A percentile compares a stretch with the other conserved stretches of the same genome.
Conservation (phyloP, 1,139 yeast genomes). For the Saccharomyces hybrid region DNA sequence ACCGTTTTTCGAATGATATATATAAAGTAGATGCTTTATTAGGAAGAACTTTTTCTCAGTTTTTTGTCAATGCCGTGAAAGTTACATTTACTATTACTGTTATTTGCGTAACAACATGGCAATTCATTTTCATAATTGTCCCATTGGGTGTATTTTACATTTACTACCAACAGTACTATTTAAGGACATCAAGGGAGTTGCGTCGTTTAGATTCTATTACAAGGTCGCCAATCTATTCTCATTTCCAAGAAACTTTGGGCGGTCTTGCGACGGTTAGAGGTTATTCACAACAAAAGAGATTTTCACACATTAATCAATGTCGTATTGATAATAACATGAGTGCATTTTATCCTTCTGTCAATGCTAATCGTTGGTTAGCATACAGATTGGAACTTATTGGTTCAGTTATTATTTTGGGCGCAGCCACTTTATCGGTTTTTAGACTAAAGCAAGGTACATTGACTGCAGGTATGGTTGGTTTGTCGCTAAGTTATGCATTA, state of each 20-base stretch:
- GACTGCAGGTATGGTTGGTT: slow-evolving; percentile 87
- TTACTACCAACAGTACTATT: slow-evolving; percentile 82
- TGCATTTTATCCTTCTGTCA: slow-evolving; percentile 89
- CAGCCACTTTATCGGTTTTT: slow-evolving; percentile 73
- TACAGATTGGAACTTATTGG: slow-evolving; percentile 88
- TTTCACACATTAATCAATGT: slow-evolving; percentile 62
- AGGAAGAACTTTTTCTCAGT: slow-evolving; percentile 77
- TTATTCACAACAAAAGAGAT: slow-evolving; percentile 67
- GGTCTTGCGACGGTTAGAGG: slow-evolving; percentile 91
- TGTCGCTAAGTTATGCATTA: slow-evolving; percentile 85
- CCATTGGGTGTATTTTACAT: slow-evolving; percentile 70
- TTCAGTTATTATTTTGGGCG: slow-evolving; percentile 72
- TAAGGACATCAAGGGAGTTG: slow-evolving; percentile 85
- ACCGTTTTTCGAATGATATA: slow-evolving; percentile 89
- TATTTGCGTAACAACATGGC: slow-evolving; percentile 84
- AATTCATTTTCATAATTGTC: slow-evolving; percentile 58
- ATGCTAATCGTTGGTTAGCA: slow-evolving; percentile 95
- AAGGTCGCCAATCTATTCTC: slow-evolving; percentile 89
- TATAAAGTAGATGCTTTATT: slow-evolving; percentile 85
- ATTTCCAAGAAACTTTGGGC: slow-evolving; percentile 88
- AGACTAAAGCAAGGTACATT: slow-evolving; percentile 61
- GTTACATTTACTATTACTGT: slow-evolving; percentile 80
- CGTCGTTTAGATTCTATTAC: slow-evolving; percentile 92
- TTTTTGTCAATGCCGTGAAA: slow-evolving; percentile 61
- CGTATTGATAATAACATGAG: slow-evolving; percentile 80